Evolutionary conservation across 2,329 filamentous ascomycete genomes (phyloP), one percentile per base, ranked within the genome.

Genomic region (Gliomastix tumulicola): DNA sequence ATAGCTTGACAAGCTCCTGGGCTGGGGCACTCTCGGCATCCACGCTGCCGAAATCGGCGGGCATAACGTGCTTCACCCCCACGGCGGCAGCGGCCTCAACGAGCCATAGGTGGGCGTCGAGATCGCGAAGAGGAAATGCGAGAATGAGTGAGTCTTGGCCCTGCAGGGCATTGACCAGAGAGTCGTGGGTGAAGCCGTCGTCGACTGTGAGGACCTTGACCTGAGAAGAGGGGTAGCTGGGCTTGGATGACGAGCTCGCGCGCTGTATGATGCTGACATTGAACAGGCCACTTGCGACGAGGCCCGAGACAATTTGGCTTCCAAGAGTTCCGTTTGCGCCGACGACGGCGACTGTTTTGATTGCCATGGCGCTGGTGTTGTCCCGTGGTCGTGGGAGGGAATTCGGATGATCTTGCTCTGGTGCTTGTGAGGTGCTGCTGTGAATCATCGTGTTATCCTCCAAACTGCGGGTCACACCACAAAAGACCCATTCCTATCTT

Each of bases 1-100:
- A 62, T 2, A 62, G 46, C 40, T 51, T 48, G 17, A 62, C 40
- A 4, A 54, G 45, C 17, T 49, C 47, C 40, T 53, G 54, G 1
- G 55, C 49, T n/a, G n/a, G n/a, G 19, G 56, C 56, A n/a, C 47
- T 51, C 30, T 50, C 47, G 2, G 58, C 56, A 40, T 62, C 58
- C 35, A 57, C 60, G 43, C 53, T 50, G 22, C 63, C 64, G 41
- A 70, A 83, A 45, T 83, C 78, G 12, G 72, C 71, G 3, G 78
- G 76, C 28, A 83, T 63, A 57, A 79, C 79, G 19, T 76, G 67
- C 44, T 74, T 66, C 3, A 83, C 75, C 17, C 77, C 75, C 5
- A 76, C 77, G 6, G 63, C 63, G 28, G 73, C 65, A 18, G 76
- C 69, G 1, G 77, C 79, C 35, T 81, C 69, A 31, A 76, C 68